These are phyloP conservation scores for Myrica gale DNA, from an alignment of 306 rosid species.

Conservation along the genomic window DNA sequence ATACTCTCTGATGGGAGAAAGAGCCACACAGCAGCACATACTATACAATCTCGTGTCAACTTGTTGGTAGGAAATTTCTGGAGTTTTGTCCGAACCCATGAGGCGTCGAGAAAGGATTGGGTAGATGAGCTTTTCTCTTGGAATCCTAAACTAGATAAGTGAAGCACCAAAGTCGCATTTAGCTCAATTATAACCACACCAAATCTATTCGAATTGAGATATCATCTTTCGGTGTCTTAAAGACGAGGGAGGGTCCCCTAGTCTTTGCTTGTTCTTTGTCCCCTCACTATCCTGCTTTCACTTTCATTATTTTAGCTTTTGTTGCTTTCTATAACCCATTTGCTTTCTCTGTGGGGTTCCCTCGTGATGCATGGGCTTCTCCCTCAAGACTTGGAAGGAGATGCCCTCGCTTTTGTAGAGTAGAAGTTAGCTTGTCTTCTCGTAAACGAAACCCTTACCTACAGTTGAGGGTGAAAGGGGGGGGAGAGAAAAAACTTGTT, in stretches of 20 bases:
- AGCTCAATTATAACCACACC: constrained; percentile 23
- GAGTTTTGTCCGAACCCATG: background rate
- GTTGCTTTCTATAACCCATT: constrained; percentile 29
- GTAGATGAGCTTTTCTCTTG: constrained; percentile 10
- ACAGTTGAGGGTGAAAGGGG: background rate
- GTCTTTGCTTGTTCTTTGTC: constrained; percentile 1
- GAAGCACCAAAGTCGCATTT: constrained; percentile 10
- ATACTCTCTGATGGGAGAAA: constrained; percentile 4
- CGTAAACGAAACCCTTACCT: background rate
- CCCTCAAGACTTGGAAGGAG: constrained; percentile 26
- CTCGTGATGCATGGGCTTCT: constrained; percentile 26
- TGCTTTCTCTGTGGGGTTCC: constrained; percentile 28
- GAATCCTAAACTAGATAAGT: background rate
- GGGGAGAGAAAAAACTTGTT: no score
- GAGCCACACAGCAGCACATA: background rate
- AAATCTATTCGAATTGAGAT: background rate
- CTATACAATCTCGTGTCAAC: constrained; percentile 12
- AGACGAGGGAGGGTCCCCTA: background rate
- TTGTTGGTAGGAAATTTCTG: constrained; percentile 24
- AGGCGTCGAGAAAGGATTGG: constrained; percentile 30
- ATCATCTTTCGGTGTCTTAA: constrained; percentile 4
- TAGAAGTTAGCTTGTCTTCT: constrained; percentile 18
- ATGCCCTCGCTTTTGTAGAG: constrained; percentile 1
- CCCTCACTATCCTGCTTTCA: background rate
- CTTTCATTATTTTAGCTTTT: constrained; percentile 32